Conservation (phyloP, 2,329 filamentous ascomycete species). For the Colletotrichum graminicola region DNA sequence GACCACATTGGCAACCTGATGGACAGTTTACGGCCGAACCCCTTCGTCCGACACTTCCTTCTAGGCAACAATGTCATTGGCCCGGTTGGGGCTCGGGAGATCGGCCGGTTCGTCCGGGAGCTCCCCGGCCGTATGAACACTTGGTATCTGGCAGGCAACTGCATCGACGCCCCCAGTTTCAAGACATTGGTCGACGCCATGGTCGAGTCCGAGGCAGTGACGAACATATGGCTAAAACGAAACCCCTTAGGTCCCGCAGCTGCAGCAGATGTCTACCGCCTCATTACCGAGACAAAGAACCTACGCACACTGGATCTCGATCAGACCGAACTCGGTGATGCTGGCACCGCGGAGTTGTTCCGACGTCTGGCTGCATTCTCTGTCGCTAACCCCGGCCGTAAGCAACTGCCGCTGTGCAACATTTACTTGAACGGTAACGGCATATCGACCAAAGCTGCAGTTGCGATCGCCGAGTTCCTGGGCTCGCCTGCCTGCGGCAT, state of each 20-base stretch:
- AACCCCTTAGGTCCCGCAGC: constrained; percentile 61
- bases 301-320: constrained; percentile 66
- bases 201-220: constrained; percentile 57
- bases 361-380: constrained; percentile 50
- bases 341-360: constrained; percentile 60
- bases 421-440: constrained; percentile 55
- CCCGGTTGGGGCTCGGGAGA: constrained; percentile 59
- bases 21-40: constrained; percentile 60
- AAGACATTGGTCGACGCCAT: constrained; percentile 58
- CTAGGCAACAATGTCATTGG: constrained; percentile 68
- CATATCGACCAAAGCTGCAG: constrained; percentile 48
- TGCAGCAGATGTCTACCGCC: constrained; percentile 56
- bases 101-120: constrained; percentile 59
- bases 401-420: constrained; percentile 50
- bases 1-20: constrained; percentile 64
- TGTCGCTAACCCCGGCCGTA: constrained; percentile 44
- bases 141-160: constrained; percentile 68
- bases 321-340: constrained; percentile 63
- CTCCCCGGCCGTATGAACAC: constrained; percentile 63
- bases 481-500: constrained; percentile 50
- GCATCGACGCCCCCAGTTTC: constrained; percentile 60
- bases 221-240: constrained; percentile 66
- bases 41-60: constrained; percentile 63
- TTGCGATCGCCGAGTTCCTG: constrained; percentile 51
- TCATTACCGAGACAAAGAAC: constrained; percentile 57